Conservation (phyloP, 768 basidiomycete species). For the Agaricus subrufescens region DNA sequence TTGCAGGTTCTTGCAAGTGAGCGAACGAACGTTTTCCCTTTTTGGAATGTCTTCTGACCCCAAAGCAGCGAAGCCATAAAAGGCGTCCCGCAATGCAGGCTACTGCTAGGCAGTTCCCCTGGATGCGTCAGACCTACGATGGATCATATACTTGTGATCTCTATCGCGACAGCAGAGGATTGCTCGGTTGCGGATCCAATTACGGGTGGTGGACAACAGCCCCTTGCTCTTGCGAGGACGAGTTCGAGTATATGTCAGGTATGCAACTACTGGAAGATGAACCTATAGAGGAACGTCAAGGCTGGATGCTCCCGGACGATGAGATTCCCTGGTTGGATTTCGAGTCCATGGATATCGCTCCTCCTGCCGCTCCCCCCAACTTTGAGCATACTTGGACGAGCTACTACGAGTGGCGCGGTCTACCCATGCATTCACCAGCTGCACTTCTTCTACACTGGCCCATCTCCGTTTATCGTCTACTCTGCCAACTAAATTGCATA, state of each 20-base stretch:
- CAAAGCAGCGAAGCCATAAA: constrained; percentile 1
- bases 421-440: constrained; percentile 37
- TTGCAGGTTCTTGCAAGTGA: constrained; percentile 1
- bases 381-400: constrained; percentile 34
- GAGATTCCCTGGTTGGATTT: constrained; percentile 28
- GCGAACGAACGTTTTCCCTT: background rate
- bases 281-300: constrained; percentile 24
- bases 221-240: constrained; percentile 14
- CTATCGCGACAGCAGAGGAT: constrained; percentile 11
- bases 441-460: constrained; percentile 42
- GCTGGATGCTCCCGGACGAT: constrained; percentile 30
- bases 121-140: constrained; percentile 14
- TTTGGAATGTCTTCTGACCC: background rate
- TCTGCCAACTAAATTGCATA: constrained; percentile 27
- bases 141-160: constrained; percentile 12
- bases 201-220: constrained; percentile 36
- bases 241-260: constrained; percentile 22
- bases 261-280: constrained; percentile 26
- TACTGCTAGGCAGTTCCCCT: constrained; percentile 20
- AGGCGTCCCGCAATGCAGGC: constrained; percentile 13
- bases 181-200: constrained; percentile 30
- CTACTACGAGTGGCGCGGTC: constrained; percentile 41
- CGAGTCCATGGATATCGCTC: constrained; percentile 16
- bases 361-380: constrained; percentile 19
- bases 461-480: constrained; percentile 32